Conservation (phyloP, 2,329 filamentous ascomycete species). For the Fusarium liriodendri region DNA sequence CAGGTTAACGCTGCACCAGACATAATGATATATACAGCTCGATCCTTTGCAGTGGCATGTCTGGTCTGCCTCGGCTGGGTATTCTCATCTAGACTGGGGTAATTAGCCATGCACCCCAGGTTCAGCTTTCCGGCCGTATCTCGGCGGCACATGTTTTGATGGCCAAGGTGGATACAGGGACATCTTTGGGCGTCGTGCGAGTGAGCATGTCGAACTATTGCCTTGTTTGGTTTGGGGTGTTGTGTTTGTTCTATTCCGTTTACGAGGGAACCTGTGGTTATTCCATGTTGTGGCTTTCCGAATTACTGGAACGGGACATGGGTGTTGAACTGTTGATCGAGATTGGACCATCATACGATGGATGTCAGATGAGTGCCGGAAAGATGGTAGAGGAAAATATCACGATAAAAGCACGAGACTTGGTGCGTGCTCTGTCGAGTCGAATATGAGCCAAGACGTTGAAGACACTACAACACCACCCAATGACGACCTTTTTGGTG, state of each 20-base stretch:
- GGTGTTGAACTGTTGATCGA: neutral
- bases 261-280: neutral
- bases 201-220: conserved; percentile 19
- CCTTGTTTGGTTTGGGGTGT: conserved; percentile 8
- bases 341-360: neutral
- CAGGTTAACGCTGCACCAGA: conserved; percentile 17
- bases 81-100: conserved; percentile 14
- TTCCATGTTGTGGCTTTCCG: neutral
- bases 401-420: neutral
- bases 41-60: neutral
- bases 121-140: conserved; percentile 30
- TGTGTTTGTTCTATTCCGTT: neutral
- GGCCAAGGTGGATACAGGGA: conserved; percentile 26
- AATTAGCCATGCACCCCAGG: conserved; percentile 36
- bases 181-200: neutral
- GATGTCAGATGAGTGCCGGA: neutral
- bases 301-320: neutral
- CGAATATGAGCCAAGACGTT: neutral
- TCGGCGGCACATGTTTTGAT: conserved; percentile 31
- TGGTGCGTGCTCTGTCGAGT: neutral
- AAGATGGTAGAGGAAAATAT: neutral
- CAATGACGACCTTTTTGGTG: neutral
- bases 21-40: conserved; percentile 5
- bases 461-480: neutral
- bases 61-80: conserved; percentile 11